phyloP scores from a whole-genome alignment of 2,329 filamentous ascomycete species.

The Aspergillus hortae region DNA sequence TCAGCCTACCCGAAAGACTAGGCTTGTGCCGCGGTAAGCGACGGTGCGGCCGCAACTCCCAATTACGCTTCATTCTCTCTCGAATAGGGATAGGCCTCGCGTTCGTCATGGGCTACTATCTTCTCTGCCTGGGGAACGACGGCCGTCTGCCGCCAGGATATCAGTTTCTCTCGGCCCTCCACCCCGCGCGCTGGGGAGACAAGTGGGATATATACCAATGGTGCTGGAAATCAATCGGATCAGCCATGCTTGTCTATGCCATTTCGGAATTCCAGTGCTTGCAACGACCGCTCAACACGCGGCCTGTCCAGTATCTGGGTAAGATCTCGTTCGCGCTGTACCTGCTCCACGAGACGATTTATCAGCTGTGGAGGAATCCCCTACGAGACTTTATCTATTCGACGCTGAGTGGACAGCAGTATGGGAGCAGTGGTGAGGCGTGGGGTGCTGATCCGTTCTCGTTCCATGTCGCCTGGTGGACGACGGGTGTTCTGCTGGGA shows the following conservation, averaged over 20 bases:
- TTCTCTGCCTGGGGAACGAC: constrained; percentile 19
- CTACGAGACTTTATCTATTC: constrained; percentile 14
- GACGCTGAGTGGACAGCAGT: constrained; percentile 9
- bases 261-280: constrained; percentile 16
- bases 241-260: constrained; percentile 16
- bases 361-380: constrained; percentile 15
- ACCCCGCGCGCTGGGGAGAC: constrained; percentile 17
- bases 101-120: constrained; percentile 15
- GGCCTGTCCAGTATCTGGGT: constrained; percentile 24
- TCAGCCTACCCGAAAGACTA: not conserved
- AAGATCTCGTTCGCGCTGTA: constrained; percentile 30
- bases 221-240: constrained; percentile 18
- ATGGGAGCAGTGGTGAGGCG: constrained; percentile 12
- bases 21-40: not conserved
- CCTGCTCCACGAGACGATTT: constrained; percentile 21
- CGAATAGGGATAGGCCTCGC: constrained; percentile 1
- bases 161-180: constrained; percentile 12
- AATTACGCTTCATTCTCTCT: not conserved
- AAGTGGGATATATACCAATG: constrained; percentile 17
- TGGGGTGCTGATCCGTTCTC: constrained; percentile 6
- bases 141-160: constrained; percentile 18
- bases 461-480: constrained; percentile 17
- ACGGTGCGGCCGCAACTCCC: not conserved
- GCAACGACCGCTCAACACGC: constrained; percentile 17
- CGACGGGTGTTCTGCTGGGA: constrained; percentile 13